Evolutionary conservation across 768 basidiomycete species (phyloP), one percentile per base, ranked within the genome.

Genomic region (Mycena vulgaris): DNA sequence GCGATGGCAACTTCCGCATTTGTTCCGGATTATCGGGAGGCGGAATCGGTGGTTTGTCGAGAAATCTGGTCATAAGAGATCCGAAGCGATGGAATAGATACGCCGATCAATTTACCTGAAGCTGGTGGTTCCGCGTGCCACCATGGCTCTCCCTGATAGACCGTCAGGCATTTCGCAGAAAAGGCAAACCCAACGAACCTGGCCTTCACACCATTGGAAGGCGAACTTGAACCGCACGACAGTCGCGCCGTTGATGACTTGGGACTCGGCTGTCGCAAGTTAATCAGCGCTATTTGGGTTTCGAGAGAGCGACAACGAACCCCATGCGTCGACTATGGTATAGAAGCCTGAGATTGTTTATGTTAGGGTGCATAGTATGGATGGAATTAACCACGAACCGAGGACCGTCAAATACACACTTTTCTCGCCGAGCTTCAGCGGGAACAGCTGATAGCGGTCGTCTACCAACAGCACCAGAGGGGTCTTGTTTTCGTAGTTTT

Each of bases 171-270:
- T n/a, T 40, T 14, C 47, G 2, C n/a, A 42, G 7, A n/a, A 52
- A 28, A n/a, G 17, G 62, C 40, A 27, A 27, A 62, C 9, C 28
- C 10, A 39, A 57, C 33, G 1, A 25, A 49, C 64, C 35, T 58
- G 56, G 13, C 40, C 56, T 0, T 47, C 45, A 35, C 56, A 66
- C 66, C 66, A 68, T n/a, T 55, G 66, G 42, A 68, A 68, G 4
- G 40, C 66, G 28, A 68, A 68, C 23, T 60, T 60, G 17, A 40
- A 53, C 7, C 66, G 58, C 11, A 60, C 49, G 19, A 61, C 58
- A 10, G 35, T 5, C 1, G 37, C 25, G 7, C 37, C 49, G 9
- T 51, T 17, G 33, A 68, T n/a, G 19, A 13, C 2, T 17, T 47
- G 39, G 0, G 19, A 45, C 28, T 68, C 66, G 9, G 66, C 66